phyloP scores from a whole-genome alignment of 345 rosid species.

The Rhizophora mangle region DNA sequence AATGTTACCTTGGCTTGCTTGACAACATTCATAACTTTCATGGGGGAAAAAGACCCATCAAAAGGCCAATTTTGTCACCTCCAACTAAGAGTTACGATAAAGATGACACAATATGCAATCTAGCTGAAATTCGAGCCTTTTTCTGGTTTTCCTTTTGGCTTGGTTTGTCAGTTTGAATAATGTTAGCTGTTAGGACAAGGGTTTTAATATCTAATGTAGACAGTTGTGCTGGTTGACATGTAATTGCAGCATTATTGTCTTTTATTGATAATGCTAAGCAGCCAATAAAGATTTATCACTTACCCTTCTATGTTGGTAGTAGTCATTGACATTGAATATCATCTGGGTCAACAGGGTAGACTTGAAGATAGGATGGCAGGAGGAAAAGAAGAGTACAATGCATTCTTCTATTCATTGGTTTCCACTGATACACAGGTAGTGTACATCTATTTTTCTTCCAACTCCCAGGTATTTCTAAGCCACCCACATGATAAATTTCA shows the following conservation, averaged over 20 bases:
- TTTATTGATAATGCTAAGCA: neutral
- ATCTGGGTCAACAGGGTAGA: slow-evolving; percentile 58
- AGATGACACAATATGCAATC: neutral
- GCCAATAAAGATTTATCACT: neutral
- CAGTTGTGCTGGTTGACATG: neutral
- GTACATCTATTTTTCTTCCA: neutral
- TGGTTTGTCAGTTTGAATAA: neutral
- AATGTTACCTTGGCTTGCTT: neutral
- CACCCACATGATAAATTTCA: neutral
- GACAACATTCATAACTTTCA: neutral
- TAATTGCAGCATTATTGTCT: neutral
- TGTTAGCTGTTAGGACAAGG: neutral
- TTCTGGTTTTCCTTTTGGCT: neutral
- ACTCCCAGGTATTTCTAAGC: neutral
- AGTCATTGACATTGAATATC: neutral
- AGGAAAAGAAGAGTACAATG: slow-evolving; percentile 96
- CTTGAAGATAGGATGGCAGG: slow-evolving; percentile 97
- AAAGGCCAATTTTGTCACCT: neutral
- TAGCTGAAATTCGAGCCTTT: neutral
- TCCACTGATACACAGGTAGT: slow-evolving; percentile 92
- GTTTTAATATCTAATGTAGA: neutral
- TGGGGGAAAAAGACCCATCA: neutral
- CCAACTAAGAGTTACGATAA: too few species aligned
- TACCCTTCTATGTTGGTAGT: neutral
- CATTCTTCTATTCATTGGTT: slow-evolving; percentile 94